Base-by-base conservation (phyloP, 768 basidiomycete species). In the Sistotremastrum suecicum region DNA sequence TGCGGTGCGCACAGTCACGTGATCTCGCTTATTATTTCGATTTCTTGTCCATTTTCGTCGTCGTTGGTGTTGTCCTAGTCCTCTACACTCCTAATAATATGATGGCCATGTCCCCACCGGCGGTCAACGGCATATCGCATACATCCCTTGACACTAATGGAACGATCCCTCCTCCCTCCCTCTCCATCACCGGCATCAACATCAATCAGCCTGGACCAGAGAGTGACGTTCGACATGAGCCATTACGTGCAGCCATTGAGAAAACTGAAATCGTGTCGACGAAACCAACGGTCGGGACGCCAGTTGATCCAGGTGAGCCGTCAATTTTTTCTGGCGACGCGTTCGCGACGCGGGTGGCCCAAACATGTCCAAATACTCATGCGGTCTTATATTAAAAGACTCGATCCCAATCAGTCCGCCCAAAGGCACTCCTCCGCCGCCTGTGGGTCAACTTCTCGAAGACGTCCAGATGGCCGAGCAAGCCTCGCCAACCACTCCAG, bases 171-270 rank as follows among this genome's bases (percentile, higher is more conserved):
- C 46, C 54, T 53, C 57, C 42, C 41, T 44, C 41, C 53, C 54
- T 51, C 37, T 43, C 41, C 37, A 47, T 64, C 63, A 63, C 66
- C 59, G 69, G 65, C 60, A 76, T 80, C 54, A 71, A 76, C 58
- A 68, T 74, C 51, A 75, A 79, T 66, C 69, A 65, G 51, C 67
- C 69, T 53, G 72, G 77, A 54, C 72, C 74, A 51, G 80, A 82
- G 66, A 77, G 76, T 56, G 75, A 80, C 69, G 78, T 69, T 54
- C 75, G 73, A 47, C 71, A 75, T 56, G 78, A 81, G 53, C 74
- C 73, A 40, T 58, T 74, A 46, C 62, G 69, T 43, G 60, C 75
- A 55, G 76, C 72, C 56, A 55, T 64, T 51, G 67, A 69, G 51
- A 55, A 58, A 47, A 48, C 60, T 34, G 68, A 73, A 50, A 56